Evolutionary conservation across 148 eudicot species (phyloP), one percentile per base, ranked within the genome.

Genomic region (Rheum nobile): DNA sequence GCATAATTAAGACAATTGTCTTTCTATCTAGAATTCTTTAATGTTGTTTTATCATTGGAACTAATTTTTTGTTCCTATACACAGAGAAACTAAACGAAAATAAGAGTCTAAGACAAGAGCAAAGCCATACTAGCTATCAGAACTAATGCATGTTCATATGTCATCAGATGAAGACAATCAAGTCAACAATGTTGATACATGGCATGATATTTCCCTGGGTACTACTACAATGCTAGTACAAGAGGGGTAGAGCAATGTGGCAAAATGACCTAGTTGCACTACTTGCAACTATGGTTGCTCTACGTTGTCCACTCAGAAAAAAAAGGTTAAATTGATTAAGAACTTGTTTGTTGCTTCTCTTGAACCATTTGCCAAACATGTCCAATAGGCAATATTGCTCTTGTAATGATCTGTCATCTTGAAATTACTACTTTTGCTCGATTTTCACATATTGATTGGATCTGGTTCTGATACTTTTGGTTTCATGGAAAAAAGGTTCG

Each of bases 161-260:
- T 16, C 39, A 31, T 34, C 8, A 65, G 70, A 65, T 16, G 70
- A 65, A 32, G 70, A 65, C 39, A 65, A 32, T 65, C 70, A 65
- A 65, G 70, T 65, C 11, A 65, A 34, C 70, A 65, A 65, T 34
- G 41, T 22, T 34, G 70, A 65, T 65, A 65, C 70, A 1, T 65
- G 70, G 70, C 70, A 65, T 11, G 70, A 65, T 65, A 41, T 65
- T 24, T 32, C 70, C 32, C 22, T 65, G 41, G 41, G 21, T 34
- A 65, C 70, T 34, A 65, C 70, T 0, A 34, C 70, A 65, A 32
- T 65, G 70, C 41, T 41, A 32, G 9, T 29, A 28, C 70, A 65
- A 65, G 70, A 65, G 41, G 22, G 70, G 41, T 65, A 65, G 31
- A 65, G 67, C 67, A 13, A 59, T 29, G 31, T 10, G 35, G 37